Conservation (phyloP, 257 asterid species). For the Anisodus acutangulus region DNA sequence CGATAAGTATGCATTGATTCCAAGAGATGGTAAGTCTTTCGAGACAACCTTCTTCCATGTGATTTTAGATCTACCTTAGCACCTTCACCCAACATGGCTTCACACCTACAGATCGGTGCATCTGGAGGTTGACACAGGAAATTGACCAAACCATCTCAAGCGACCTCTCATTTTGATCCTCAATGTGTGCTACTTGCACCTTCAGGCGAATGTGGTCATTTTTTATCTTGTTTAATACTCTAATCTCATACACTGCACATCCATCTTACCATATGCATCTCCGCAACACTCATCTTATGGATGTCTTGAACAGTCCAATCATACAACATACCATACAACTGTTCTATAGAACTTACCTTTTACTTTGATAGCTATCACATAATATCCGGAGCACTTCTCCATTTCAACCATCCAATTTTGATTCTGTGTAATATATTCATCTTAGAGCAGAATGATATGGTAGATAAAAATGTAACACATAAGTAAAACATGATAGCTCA, state of each 20-base stretch:
- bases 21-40: neutral
- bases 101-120: neutral
- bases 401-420: neutral
- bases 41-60: neutral
- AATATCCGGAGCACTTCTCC: neutral
- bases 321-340: neutral
- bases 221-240: neutral
- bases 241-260: neutral
- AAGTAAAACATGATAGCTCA: neutral
- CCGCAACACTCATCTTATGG: conserved; percentile 3
- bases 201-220: neutral
- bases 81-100: neutral
- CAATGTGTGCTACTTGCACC: neutral
- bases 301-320: neutral
- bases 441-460: neutral
- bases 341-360: neutral
- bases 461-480: neutral
- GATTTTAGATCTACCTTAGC: neutral
- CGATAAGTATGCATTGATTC: neutral
- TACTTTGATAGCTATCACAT: neutral
- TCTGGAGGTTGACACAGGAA: neutral
- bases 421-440: neutral
- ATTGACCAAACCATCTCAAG: conserved; percentile 17
- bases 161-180: neutral
- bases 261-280: neutral